Percentiles rank a stretch among this genome's conserved stretches.
phyloP scores from a whole-genome alignment of 441 rosid species.

The Populus hybrid region DNA sequence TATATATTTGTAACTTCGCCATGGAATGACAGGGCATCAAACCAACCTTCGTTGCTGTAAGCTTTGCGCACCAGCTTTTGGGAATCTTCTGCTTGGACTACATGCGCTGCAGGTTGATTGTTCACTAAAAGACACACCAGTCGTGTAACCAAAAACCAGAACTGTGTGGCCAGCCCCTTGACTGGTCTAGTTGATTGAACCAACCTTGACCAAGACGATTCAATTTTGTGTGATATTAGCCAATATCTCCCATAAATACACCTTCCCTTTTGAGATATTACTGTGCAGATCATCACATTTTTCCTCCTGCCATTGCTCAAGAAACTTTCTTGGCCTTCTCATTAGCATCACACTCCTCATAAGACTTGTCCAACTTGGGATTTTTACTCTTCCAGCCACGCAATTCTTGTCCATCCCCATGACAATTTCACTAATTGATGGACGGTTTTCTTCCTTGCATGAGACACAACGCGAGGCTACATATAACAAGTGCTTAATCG shows the following conservation, averaged over 20 bases:
- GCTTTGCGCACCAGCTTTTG: constrained; percentile 30
- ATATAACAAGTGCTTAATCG: constrained; percentile 33
- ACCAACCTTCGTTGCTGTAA: constrained; percentile 8
- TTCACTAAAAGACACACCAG: not conserved
- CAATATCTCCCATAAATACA: constrained; percentile 30
- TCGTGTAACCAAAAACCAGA: not conserved
- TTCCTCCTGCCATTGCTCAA: not conserved
- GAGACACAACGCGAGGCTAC: constrained; percentile 60
- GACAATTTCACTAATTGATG: constrained; percentile 40
- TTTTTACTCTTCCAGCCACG: constrained; percentile 31
- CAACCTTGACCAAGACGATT: not conserved
- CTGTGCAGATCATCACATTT: constrained; percentile 15
- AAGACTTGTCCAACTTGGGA: constrained; percentile 35
- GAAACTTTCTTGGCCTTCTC: constrained; percentile 25
- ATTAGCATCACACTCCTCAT: constrained; percentile 32
- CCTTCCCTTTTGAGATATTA: constrained; percentile 22
- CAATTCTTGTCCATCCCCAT: constrained; percentile 32
- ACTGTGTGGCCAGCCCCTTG: not conserved
- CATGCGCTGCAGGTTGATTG: constrained; percentile 13
- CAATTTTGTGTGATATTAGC: constrained; percentile 23
- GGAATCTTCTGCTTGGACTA: constrained; percentile 39
- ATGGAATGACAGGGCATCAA: constrained; percentile 20
- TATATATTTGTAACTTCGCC: constrained; percentile 7
- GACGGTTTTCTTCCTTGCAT: constrained; percentile 34
- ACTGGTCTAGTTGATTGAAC: not conserved